phyloP scores from a whole-genome alignment of 108 stramenopile species.

The Cyclotella baltica region DNA sequence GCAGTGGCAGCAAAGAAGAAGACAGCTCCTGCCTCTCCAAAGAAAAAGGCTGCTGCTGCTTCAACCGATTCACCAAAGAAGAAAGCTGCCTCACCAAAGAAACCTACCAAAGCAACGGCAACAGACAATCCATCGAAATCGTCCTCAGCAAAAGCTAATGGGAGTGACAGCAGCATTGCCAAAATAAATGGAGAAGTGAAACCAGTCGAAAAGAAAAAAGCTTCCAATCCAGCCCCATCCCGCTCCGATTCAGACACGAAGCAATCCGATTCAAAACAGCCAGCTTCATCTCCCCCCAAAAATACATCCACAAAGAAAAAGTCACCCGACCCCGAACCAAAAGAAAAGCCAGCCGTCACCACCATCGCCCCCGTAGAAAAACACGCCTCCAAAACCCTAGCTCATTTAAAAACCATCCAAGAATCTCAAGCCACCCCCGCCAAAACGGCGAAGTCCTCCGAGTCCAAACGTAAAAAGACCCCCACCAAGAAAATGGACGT shows the following conservation, averaged over 20 bases:
- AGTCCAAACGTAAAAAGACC: constrained; percentile 43
- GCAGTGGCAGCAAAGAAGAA: constrained; percentile 15
- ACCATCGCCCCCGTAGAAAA: not conserved
- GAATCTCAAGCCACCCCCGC: constrained; percentile 17
- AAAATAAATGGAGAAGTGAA: not conserved
- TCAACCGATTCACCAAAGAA: constrained; percentile 4
- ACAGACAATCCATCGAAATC: not conserved
- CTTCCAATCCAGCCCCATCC: not conserved
- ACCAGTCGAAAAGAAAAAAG: not conserved
- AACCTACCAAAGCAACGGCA: not conserved
- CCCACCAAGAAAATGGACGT: constrained; percentile 31
- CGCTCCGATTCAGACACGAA: not conserved
- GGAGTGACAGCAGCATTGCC: not conserved
- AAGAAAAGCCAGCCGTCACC: not conserved
- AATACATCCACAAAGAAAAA: not conserved
- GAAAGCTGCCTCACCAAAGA: constrained; percentile 5
- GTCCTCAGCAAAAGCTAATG: not conserved
- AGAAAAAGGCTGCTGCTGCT: not conserved
- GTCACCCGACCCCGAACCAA: not conserved
- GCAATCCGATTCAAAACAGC: constrained; percentile 4
- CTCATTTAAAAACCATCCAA: constrained; percentile 15
- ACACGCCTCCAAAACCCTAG: constrained; percentile 20
- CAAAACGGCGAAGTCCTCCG: constrained; percentile 23
- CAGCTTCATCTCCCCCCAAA: not conserved
- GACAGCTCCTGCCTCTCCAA: not conserved